Conservation (phyloP, 768 basidiomycete species). For the Suillus placidus region DNA sequence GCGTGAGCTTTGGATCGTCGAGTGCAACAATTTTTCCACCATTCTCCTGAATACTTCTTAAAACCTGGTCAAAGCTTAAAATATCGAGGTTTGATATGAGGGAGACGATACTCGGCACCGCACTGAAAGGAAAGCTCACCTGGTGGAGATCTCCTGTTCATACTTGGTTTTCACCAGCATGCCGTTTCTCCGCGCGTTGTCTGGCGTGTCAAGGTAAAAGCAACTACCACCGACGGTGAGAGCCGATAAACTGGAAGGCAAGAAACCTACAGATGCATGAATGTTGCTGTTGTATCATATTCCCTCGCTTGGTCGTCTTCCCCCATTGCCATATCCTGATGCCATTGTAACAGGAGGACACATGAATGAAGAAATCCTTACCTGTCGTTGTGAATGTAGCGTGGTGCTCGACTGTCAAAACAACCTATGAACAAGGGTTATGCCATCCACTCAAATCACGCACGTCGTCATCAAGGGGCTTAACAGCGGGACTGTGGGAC, state of each 20-base stretch:
- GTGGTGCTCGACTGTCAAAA: slow-evolving; percentile 5
- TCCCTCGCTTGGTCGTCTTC: slow-evolving; percentile 69
- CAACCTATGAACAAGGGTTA: neutral
- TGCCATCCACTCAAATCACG: neutral
- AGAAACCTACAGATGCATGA: slow-evolving; percentile 73
- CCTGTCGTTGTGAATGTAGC: slow-evolving; percentile 9
- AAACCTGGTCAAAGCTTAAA: slow-evolving; percentile 57
- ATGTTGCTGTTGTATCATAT: slow-evolving; percentile 80
- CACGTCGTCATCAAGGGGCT: slow-evolving; percentile 2
- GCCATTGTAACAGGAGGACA: neutral
- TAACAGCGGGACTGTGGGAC: neutral
- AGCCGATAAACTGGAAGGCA: slow-evolving; percentile 4
- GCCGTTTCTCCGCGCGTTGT: slow-evolving; percentile 67
- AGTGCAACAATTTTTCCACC: slow-evolving; percentile 76
- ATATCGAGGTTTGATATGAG: neutral
- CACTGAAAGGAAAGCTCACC: slow-evolving; percentile 42
- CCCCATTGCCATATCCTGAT: slow-evolving; percentile 63
- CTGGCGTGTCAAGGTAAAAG: slow-evolving; percentile 86
- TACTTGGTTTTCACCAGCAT: slow-evolving; percentile 60
- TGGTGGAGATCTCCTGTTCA: slow-evolving; percentile 52
- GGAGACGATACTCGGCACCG: neutral
- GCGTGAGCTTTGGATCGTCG: slow-evolving; percentile 79
- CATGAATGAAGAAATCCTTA: slow-evolving; percentile 3
- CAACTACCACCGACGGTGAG: slow-evolving; percentile 47
- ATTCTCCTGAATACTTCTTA: slow-evolving; percentile 57